Base-by-base conservation (phyloP, 2,329 filamentous ascomycete species). In the Fusarium keratoplasticum region DNA sequence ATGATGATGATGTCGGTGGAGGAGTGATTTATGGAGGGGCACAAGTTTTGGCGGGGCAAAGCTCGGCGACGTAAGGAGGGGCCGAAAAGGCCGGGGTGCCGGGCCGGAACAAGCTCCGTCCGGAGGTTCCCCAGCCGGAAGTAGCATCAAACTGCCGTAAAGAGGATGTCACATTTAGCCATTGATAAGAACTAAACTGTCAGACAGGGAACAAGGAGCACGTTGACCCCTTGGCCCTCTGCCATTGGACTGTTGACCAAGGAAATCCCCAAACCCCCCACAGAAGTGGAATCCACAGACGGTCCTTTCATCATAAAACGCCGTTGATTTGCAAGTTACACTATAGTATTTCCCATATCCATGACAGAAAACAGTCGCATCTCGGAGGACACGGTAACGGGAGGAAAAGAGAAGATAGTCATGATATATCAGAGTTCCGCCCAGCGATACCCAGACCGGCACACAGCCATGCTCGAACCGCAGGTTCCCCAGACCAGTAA, bases 351-450 rank as follows among this genome's bases (percentile, higher is more conserved):
- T 14, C 13, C 54, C 66, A 40, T 57, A 67, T 64, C 42, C 50
- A 70, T 61, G 64, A 63, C 55, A 59, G 50, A 50, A 50, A 42
- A 47, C 70, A 35, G 25, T n/a, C 67, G 35, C 64, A 66, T 66
- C 68, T 64, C 67, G 61, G 65, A 67, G 63, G 65, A 62, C 70
- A 72, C 29, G 47, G 35, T 60, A 20, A 38, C 54, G 71, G 52
- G 36, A 44, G 33, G 47, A 64, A 50, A 35, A 16, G 31, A 55
- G 66, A 47, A 52, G 29, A 38, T 59, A 58, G 61, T 60, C 74
- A 72, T 72, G 70, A 73, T 72, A 69, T 69, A 69, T 65, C 74
- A 77, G 71, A 77, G 64, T 69, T 64, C 73, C 75, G 55, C 64
- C 72, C 65, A 68, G 40, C 61, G 52, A 71, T 44, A 68, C 54